phyloP scores from a whole-genome alignment of 345 rosid species.

The Rhizophora mangle region DNA sequence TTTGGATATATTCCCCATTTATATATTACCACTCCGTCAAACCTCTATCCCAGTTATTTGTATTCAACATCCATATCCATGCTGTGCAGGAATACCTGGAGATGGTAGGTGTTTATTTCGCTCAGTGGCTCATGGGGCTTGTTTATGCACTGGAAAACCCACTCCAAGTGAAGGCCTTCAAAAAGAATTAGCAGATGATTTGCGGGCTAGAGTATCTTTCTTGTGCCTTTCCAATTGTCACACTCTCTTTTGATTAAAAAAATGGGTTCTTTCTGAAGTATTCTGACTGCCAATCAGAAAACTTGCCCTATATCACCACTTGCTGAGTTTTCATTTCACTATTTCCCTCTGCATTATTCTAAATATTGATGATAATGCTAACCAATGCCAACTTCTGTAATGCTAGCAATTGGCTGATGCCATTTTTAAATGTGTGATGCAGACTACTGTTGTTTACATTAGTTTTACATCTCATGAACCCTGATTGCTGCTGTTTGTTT shows the following conservation, averaged over 20 bases:
- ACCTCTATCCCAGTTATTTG: neutral
- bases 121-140: conserved; percentile 84
- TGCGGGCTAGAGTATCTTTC: conserved; percentile 51
- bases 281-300: too few species aligned
- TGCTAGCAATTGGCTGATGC: neutral
- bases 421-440: conserved; percentile 6
- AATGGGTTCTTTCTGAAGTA: too few species aligned
- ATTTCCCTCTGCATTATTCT: neutral
- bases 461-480: conserved; percentile 1
- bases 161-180: conserved; percentile 67
- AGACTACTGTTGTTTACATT: neutral
- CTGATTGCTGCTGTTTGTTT: conserved; percentile 14
- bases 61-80: conserved; percentile 6
- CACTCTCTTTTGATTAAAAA: neutral
- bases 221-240: neutral
- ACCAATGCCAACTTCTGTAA: too few species aligned
- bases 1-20: neutral
- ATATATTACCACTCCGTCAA: neutral
- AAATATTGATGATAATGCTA: neutral
- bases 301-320: neutral
- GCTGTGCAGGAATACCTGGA: conserved; percentile 78
- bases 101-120: conserved; percentile 97
- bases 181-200: conserved; percentile 79
- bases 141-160: conserved; percentile 58
- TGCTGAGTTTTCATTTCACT: neutral